Evolutionary conservation across 805 yeast genomes (phyloP).

Genomic region (Ogataea chonburiensis): DNA sequence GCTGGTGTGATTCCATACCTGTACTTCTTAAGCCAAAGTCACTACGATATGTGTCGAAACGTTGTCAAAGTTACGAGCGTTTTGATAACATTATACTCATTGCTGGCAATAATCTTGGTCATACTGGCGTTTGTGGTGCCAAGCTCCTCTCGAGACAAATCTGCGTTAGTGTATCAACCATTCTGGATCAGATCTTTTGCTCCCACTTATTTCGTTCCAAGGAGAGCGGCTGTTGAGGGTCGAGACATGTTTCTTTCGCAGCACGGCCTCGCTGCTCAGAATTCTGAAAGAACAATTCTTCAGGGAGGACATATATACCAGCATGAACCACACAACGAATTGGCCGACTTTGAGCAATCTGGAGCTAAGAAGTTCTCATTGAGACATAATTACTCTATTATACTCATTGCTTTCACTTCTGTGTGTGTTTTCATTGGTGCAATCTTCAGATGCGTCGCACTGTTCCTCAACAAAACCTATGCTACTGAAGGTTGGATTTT

Average conservation of each 20-base stretch:
- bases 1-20: conserved; percentile 61
- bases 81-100: conserved; percentile 49
- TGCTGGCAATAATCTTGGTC: conserved; percentile 50
- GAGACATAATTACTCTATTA: conserved; percentile 51
- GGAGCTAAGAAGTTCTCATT: conserved; percentile 31
- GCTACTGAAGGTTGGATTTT: conserved; percentile 43
- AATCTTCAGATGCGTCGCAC: conserved; percentile 47
- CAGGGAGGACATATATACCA: conserved; percentile 24
- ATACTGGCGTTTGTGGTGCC: conserved; percentile 51
- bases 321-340: conserved; percentile 17
- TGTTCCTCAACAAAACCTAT: conserved; percentile 37
- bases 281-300: conserved; percentile 30
- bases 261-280: conserved; percentile 19
- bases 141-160: conserved; percentile 51
- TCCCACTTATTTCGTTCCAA: conserved; percentile 57
- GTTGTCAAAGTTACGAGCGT: conserved; percentile 53
- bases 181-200: conserved; percentile 73
- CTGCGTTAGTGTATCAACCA: conserved; percentile 61
- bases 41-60: conserved; percentile 50
- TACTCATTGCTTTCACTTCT: conserved; percentile 46
- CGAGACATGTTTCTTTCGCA: conserved; percentile 22
- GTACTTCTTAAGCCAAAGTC: conserved; percentile 47
- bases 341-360: conserved; percentile 22
- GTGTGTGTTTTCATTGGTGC: conserved; percentile 50
- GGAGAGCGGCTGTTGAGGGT: conserved; percentile 44